These are phyloP conservation scores for Rhodamnia rubescens DNA, from an alignment of 345 rosid genomes.

Conservation along the genomic window DNA sequence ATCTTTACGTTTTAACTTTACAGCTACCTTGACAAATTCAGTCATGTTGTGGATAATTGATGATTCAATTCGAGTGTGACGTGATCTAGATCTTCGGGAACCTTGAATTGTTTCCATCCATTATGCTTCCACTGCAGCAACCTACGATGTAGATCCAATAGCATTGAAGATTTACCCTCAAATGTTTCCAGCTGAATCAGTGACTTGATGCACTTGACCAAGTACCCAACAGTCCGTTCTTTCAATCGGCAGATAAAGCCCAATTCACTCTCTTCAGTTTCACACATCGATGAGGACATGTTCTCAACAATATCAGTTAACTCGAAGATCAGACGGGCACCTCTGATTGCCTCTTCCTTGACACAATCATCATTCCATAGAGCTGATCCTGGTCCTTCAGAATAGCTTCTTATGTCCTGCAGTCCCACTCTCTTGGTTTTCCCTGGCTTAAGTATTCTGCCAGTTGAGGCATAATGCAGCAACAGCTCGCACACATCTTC, in stretches of 20 bases:
- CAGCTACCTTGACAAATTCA: background rate
- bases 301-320: constrained; percentile 45
- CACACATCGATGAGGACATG: constrained; percentile 37
- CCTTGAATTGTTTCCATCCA: constrained; percentile 21
- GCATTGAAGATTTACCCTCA: constrained; percentile 22
- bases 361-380: constrained; percentile 7
- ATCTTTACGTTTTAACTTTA: background rate
- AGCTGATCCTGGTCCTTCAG: constrained; percentile 3
- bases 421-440: constrained; percentile 5
- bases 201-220: constrained; percentile 48
- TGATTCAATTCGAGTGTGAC: constrained; percentile 15
- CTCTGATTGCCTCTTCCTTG: constrained; percentile 40
- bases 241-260: constrained; percentile 40
- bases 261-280: constrained; percentile 29
- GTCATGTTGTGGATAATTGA: constrained; percentile 6
- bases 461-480: constrained; percentile 62
- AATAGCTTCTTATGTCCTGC: constrained; percentile 11
- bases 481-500: constrained; percentile 48
- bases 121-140: constrained; percentile 47
- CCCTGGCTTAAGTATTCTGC: constrained; percentile 14
- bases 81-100: constrained; percentile 31
- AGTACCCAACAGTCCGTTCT: constrained; percentile 37
- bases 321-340: constrained; percentile 44
- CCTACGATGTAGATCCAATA: constrained; percentile 41
- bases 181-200: constrained; percentile 18